phyloP scores from a whole-genome alignment of 164 flowering plant genomes.

The Magnolia changhungtana region DNA sequence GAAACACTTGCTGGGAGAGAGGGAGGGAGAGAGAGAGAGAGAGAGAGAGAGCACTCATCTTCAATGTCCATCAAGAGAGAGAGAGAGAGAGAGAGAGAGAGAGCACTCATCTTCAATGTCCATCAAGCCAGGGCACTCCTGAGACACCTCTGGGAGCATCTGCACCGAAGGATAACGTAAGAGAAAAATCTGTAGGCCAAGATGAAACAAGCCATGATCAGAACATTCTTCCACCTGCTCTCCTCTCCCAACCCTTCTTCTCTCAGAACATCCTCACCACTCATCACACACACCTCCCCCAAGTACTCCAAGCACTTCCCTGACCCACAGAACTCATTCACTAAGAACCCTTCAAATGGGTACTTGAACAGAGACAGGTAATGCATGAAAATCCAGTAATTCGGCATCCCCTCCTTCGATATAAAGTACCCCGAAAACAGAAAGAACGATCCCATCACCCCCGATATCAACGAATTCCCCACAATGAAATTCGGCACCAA shows the following conservation, averaged over 20 bases:
- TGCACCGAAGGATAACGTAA: constrained; percentile 76
- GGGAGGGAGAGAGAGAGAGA: constrained; percentile 1
- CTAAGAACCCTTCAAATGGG: constrained; percentile 90
- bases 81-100: constrained; percentile 2
- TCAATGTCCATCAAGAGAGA: not conserved
- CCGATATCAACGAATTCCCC: constrained; percentile 82
- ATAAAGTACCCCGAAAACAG: constrained; percentile 95
- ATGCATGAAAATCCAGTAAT: constrained; percentile 88
- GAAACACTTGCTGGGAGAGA: not conserved
- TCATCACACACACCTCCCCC: constrained; percentile 66
- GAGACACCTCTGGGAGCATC: constrained; percentile 57
- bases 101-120: not conserved
- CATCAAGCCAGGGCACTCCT: not conserved
- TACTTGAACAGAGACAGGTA: constrained; percentile 88
- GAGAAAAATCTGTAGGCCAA: constrained; percentile 78
- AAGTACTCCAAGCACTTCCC: constrained; percentile 66
- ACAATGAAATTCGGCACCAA: constrained; percentile 90
- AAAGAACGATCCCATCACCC: constrained; percentile 91
- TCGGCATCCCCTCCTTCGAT: constrained; percentile 69
- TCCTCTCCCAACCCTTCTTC: constrained; percentile 72
- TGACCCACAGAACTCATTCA: constrained; percentile 74
- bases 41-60: not conserved
- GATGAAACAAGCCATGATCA: constrained; percentile 71
- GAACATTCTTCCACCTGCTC: constrained; percentile 72
- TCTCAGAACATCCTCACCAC: constrained; percentile 69